A percentile compares a stretch with the other conserved stretches of the same genome.
Evolutionary conservation across 371 early-diverging fungal species (phyloP).

Genomic region (Zychaea mexicana): DNA sequence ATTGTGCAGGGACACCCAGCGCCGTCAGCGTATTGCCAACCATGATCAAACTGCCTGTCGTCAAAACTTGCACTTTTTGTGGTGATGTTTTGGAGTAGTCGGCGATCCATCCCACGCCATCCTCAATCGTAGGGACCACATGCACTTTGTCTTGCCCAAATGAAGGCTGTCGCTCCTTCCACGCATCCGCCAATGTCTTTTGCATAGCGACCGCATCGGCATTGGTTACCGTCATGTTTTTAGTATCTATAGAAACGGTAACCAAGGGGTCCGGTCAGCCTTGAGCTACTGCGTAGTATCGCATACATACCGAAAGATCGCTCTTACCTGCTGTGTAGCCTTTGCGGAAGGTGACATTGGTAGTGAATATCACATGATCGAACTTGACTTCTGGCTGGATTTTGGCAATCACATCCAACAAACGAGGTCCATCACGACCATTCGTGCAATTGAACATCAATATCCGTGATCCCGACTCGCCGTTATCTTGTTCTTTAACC

Average conservation of each 20-base stretch:
- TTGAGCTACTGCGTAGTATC: neutral
- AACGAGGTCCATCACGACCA: slow-evolving; percentile 66
- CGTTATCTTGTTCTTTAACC: slow-evolving; percentile 20
- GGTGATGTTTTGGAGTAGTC: slow-evolving; percentile 28
- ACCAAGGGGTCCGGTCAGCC: neutral
- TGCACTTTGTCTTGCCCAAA: slow-evolving; percentile 36
- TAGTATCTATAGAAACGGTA: slow-evolving; percentile 48
- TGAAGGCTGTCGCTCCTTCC: slow-evolving; percentile 46
- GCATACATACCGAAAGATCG: too few relatives aligned
- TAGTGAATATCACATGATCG: slow-evolving; percentile 74
- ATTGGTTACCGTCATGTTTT: slow-evolving; percentile 61
- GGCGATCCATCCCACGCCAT: slow-evolving; percentile 70
- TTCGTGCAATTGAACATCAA: slow-evolving; percentile 90
- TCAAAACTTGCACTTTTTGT: slow-evolving; percentile 64
- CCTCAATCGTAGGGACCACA: slow-evolving; percentile 67
- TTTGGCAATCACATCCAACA: slow-evolving; percentile 55
- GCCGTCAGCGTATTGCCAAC: slow-evolving; percentile 85
- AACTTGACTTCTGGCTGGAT: slow-evolving; percentile 49
- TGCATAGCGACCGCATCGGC: slow-evolving; percentile 65
- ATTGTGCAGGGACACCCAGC: slow-evolving; percentile 52
- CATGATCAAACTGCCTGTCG: slow-evolving; percentile 94
- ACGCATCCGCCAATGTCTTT: slow-evolving; percentile 47
- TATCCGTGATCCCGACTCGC: slow-evolving; percentile 38
- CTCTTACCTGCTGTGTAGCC: slow-evolving; percentile 49
- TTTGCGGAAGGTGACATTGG: slow-evolving; percentile 66